Conservation (phyloP, 169 alveolate genomes). For the Eimeria maxima region DNA sequence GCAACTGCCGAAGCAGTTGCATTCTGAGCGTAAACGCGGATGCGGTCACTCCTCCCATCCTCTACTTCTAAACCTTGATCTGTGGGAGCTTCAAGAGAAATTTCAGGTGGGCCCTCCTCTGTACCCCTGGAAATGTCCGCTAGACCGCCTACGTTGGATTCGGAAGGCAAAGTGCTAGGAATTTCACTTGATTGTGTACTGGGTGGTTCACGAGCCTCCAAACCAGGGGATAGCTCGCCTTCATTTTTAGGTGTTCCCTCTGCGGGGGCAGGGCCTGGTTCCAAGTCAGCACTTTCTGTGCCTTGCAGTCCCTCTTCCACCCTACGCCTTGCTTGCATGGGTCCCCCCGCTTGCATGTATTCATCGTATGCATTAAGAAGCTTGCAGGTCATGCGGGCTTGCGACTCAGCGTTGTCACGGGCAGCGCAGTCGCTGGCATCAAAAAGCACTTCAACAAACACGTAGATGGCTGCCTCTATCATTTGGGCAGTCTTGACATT, state of each 20-base stretch:
- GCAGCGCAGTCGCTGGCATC: constrained; percentile 53
- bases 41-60: constrained; percentile 23
- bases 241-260: background rate
- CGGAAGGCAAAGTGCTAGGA: background rate
- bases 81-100: background rate
- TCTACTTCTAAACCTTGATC: background rate
- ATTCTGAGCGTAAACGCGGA: background rate
- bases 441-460: background rate
- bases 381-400: constrained; percentile 23
- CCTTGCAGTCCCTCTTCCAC: background rate
- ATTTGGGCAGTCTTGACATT: background rate
- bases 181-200: background rate
- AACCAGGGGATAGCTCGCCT: background rate
- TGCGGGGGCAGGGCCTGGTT: background rate
- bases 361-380: constrained; percentile 1
- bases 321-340: background rate
- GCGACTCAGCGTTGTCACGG: background rate
- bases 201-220: background rate
- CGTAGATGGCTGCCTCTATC: constrained; percentile 21
- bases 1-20: constrained; percentile 52
- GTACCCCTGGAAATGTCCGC: background rate
- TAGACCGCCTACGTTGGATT: background rate
- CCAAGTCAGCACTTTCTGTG: background rate
- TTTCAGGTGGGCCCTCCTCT: background rate
- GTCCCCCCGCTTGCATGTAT: constrained; percentile 41